Percentiles rank a stretch among this genome's conserved stretches.
Evolutionary conservation across 2,329 filamentous ascomycete genomes (phyloP).

Genomic region (Neofusicoccum umdonicola): DNA sequence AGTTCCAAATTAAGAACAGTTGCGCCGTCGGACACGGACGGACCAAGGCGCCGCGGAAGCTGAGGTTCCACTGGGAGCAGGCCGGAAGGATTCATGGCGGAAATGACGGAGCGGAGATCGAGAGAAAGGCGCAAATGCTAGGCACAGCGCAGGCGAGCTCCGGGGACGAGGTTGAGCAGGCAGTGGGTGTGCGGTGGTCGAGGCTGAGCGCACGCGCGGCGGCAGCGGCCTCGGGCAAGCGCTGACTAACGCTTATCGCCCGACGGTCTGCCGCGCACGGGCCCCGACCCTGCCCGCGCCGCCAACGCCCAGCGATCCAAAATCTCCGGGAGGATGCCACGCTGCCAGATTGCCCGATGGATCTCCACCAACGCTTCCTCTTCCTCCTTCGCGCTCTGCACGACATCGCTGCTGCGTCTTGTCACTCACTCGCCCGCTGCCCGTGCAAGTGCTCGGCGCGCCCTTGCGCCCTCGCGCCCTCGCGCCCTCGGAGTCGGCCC

Average conservation of each 20-base stretch:
- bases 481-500: no score
- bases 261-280: neutral
- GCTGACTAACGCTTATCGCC: neutral
- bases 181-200: neutral
- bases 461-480: no score
- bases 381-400: neutral
- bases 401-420: neutral
- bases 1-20: conserved; percentile 5
- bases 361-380: neutral
- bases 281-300: neutral
- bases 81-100: neutral
- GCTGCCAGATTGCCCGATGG: no score
- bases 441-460: no score
- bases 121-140: neutral
- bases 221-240: neutral
- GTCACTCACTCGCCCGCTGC: neutral
- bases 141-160: neutral
- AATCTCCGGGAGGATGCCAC: neutral
- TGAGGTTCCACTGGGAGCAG: neutral
- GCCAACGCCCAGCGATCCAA: neutral
- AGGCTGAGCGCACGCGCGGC: conserved; percentile 7
- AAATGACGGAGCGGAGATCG: neutral
- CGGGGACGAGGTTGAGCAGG: neutral
- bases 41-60: neutral
- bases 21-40: neutral